Percentiles rank a stretch among this genome's conserved stretches.
phyloP scores from a whole-genome alignment of 495 filamentous ascomycete genomes.

The Acidiella bohemica region DNA sequence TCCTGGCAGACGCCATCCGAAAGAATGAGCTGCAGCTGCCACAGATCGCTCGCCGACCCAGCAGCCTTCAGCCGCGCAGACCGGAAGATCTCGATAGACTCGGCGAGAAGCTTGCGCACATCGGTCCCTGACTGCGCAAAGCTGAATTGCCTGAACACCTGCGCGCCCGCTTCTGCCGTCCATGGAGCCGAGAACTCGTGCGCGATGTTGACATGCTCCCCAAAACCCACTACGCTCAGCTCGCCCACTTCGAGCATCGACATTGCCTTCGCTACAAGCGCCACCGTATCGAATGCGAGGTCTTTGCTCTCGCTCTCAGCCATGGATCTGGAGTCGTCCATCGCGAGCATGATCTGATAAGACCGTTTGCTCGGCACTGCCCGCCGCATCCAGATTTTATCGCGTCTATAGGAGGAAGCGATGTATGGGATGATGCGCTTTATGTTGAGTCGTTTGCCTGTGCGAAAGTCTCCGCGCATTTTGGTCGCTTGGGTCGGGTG shows the following conservation, averaged over 20 bases:
- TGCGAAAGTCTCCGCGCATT: conserved; percentile 91
- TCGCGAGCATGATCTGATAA: conserved; percentile 93
- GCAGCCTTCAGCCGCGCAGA: conserved; percentile 51
- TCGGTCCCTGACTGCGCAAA: conserved; percentile 79
- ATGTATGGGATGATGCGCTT: conserved; percentile 99
- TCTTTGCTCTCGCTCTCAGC: conserved; percentile 51
- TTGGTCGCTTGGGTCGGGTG: conserved; percentile 90
- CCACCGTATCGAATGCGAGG: conserved; percentile 82
- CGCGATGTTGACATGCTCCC: conserved; percentile 69
- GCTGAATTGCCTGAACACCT: conserved; percentile 69
- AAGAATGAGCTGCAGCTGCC: conserved; percentile 88
- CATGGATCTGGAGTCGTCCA: conserved; percentile 94
- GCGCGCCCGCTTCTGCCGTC: conserved; percentile 65
- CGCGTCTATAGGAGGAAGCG: conserved; percentile 88
- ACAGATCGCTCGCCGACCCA: conserved; percentile 62
- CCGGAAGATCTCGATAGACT: conserved; percentile 68
- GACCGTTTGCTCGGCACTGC: conserved; percentile 78
- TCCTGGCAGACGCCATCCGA: conserved; percentile 87
- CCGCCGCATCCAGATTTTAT: conserved; percentile 99
- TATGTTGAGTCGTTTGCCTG: conserved; percentile 95
- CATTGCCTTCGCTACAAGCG: conserved; percentile 71
- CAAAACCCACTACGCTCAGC: conserved; percentile 79
- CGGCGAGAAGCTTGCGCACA: conserved; percentile 59
- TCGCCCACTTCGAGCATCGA: conserved; percentile 89
- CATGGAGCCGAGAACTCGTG: conserved; percentile 80